Percentiles rank a stretch among this genome's conserved stretches.
These are phyloP conservation scores for Sphagnum contortum DNA, from an alignment of 225 moss, liverwort and hornwort species.

Conservation along the genomic window DNA sequence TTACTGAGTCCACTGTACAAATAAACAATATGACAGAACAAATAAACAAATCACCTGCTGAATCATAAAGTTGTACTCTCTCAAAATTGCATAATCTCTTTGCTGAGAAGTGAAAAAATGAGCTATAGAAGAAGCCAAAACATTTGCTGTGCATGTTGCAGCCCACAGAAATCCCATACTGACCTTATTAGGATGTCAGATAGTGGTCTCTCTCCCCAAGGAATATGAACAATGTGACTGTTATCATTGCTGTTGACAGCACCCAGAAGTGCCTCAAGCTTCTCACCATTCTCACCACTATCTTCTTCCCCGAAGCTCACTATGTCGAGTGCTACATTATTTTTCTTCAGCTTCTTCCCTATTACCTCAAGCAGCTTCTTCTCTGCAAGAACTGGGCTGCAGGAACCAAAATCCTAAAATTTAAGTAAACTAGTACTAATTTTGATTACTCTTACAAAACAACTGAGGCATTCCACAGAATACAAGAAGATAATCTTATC, in stretches of 20 bases:
- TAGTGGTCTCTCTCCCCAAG: constrained; percentile 64
- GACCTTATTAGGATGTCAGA: constrained; percentile 94
- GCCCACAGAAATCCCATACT: background rate
- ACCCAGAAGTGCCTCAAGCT: constrained; percentile 71
- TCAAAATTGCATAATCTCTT: too few relatives aligned
- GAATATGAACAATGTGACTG: constrained; percentile 86
- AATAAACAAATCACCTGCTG: too few relatives aligned
- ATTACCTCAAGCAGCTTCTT: constrained; percentile 83
- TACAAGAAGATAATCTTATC: too few relatives aligned
- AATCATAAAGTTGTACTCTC: too few relatives aligned
- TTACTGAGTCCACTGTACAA: too few relatives aligned
- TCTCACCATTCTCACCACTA: constrained; percentile 63
- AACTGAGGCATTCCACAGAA: too few relatives aligned
- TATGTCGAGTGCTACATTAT: constrained; percentile 92
- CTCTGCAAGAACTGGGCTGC: constrained; percentile 83
- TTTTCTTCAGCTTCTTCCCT: constrained; percentile 98
- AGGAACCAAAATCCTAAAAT: constrained; percentile 8
- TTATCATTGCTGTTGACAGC: constrained; percentile 90
- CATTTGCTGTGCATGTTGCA: too few relatives aligned
- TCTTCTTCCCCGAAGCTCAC: constrained; percentile 98
- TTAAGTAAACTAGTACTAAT: too few relatives aligned
- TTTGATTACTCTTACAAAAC: too few relatives aligned
- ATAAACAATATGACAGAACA: too few relatives aligned
- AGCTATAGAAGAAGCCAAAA: too few relatives aligned
- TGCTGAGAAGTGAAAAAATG: too few relatives aligned